phyloP scores from a whole-genome alignment of 495 filamentous ascomycete species.

The Haplographium delicatum region DNA sequence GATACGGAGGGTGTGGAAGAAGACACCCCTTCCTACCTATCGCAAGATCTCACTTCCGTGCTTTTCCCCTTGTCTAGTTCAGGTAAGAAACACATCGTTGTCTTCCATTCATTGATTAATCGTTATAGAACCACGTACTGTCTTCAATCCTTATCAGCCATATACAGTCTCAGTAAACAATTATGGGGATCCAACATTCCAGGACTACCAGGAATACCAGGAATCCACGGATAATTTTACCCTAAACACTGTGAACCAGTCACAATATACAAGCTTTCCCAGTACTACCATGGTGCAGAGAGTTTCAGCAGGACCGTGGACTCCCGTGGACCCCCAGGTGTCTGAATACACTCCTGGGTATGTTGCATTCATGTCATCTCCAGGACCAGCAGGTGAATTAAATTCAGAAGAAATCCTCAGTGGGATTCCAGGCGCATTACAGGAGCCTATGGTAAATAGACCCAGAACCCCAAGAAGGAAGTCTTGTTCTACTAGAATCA shows the following conservation, averaged over 20 bases:
- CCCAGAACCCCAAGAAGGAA: not conserved
- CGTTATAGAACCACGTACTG: not conserved
- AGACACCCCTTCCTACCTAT: not conserved
- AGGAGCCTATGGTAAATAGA: not conserved
- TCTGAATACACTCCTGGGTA: not conserved
- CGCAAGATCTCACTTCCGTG: not conserved
- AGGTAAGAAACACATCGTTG: not conserved
- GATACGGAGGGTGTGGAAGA: slow-evolving; percentile 4
- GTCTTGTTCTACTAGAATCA: not conserved
- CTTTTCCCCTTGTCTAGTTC: not conserved
- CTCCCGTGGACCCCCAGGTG: not conserved
- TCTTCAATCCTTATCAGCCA: not conserved
- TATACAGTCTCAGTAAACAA: too few relatives aligned
- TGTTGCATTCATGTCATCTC: slow-evolving; percentile 10
- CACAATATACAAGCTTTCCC: not conserved
- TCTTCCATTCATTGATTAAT: not conserved
- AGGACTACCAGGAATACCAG: not conserved
- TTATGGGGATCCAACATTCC: not conserved
- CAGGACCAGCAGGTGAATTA: slow-evolving; percentile 4
- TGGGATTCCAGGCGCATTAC: too few relatives aligned
- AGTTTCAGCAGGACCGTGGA: slow-evolving; percentile 5
- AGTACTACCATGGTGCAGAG: not conserved
- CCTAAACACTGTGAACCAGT: not conserved
- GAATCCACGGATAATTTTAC: not conserved
- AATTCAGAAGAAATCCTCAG: too few relatives aligned